A percentile compares a stretch with the other conserved stretches of the same genome.
Conservation (phyloP, 2,329 filamentous ascomycete species). For the Aspergillus hortae region DNA sequence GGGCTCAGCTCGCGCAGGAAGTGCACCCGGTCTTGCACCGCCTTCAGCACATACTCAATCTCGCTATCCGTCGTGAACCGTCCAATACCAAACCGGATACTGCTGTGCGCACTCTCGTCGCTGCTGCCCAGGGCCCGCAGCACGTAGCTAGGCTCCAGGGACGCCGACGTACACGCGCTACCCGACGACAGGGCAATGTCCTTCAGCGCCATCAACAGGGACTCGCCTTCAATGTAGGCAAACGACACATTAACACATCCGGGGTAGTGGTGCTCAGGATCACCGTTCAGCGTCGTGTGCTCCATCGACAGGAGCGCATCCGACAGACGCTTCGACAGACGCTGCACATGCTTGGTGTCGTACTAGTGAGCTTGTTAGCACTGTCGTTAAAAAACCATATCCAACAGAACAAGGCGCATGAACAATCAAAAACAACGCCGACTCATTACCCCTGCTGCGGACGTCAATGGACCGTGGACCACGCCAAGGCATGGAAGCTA, state of each 20-base stretch:
- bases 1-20: conserved; percentile 94
- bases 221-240: conserved; percentile 97
- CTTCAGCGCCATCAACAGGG: conserved; percentile 95
- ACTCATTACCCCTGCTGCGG: conserved; percentile 67
- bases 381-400: too few relatives aligned
- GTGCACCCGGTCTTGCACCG: conserved; percentile 82
- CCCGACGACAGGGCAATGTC: conserved; percentile 96
- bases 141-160: conserved; percentile 93
- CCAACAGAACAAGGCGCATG: conserved; percentile 20
- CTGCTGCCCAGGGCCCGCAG: conserved; percentile 90
- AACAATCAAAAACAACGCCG: neutral
- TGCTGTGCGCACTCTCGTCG: conserved; percentile 95
- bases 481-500: conserved; percentile 34
- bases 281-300: conserved; percentile 88
- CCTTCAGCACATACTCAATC: conserved; percentile 96
- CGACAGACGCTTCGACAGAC: conserved; percentile 77
- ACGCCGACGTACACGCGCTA: conserved; percentile 95
- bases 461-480: conserved; percentile 52
- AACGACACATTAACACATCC: conserved; percentile 98
- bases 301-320: conserved; percentile 83
- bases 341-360: conserved; percentile 78
- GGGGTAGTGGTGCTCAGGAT: conserved; percentile 78
- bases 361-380: conserved; percentile 60
- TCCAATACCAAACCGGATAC: conserved; percentile 95
- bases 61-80: conserved; percentile 93